Evolutionary conservation across 2,329 filamentous ascomycete genomes (phyloP), one percentile per base, ranked within the genome.

Genomic region (Fusarium austroafricanum): DNA sequence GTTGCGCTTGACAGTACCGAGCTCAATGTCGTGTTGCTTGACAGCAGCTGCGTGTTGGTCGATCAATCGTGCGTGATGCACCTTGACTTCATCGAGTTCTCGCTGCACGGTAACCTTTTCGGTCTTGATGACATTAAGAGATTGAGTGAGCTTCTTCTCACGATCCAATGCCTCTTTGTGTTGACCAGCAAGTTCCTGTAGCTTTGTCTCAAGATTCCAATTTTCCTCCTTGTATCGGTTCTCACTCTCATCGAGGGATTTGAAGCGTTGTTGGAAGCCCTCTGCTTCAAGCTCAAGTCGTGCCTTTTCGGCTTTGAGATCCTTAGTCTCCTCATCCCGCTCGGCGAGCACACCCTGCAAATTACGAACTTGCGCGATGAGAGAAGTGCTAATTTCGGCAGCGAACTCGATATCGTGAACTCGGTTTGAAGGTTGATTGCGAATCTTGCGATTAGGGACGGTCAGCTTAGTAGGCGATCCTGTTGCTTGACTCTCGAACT

Each of bases 161-260:
- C 91, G 91, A 75, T 96, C 94, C 15, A 89, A 83, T 2, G 92
- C 87, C 45, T 97, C 93, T 75, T 90, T 93, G 66, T 91, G 87
- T 17, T 87, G 84, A 10, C 90, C 86, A 52, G 92, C 86, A 40
- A 95, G 83, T 67, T 98, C 94, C 73, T 97, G 96, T 21, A 96
- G 86, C 73, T 94, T 92, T 0, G 94, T 97, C 79, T 99, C 96
- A 37, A 99, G 86, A 67, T 92, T 95, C 96, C 96, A 99, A 77
- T 98, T 99, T 79, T 98, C 96, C 75, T 99, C 96, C 80, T 97
- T 98, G 82, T 97, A 97, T 52, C 93, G 90, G 74, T 96, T 92
- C 78, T 99, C 96, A 76, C 92, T 97, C 79, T 99, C 96, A 72
- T 97, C 94, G 39, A 97, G 83, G 9, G 87, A 87, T 75, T 92